Base-by-base conservation (phyloP, 805 yeast genomes). In the Kuraishia capsulata region DNA sequence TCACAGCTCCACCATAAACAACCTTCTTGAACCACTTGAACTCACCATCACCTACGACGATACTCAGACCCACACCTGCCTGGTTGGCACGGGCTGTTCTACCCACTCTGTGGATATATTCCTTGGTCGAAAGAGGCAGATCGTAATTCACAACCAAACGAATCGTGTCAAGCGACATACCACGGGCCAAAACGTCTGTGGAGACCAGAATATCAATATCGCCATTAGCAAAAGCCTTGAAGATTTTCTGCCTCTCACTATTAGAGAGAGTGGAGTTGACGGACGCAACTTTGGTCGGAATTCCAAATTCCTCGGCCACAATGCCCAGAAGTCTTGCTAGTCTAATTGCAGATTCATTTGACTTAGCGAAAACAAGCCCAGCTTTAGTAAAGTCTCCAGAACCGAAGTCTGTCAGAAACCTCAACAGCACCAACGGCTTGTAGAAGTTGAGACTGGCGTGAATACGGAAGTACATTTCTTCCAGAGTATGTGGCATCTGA, bases 141-240 rank as follows among this genome's bases (percentile, higher is more conserved):
- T 92, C 97, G 57, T 92, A 92, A 59, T 92, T 92, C 37, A 92
- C 64, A 10, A 92, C 96, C 44, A 76, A 73, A 33, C 75, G 68
- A 36, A 92, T 74, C 3, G 76, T 68, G 13, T 70, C 61, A 33
- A 92, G 70, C 60, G 90, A 96, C 36, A 92, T 73, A 64, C 99
- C 99, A 61, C 99, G 78, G n/a, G 97, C 84, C 57, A 92, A 82
- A 49, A 92, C 67, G 61, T 92, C 99, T 0, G 98, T 92, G 20
- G 86, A 88, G 42, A 73, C 79, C 56, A 74, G 65, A 28, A 87
- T 31, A 32, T 68, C 62, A 35, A 76, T 61, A 1, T 70, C 65
- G 14, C 77, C 78, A 2, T 54, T 50, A 11, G 73, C 65, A 51
- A 92, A 89, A 5, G 68, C 67, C 30, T 72, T 67, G 39, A 92